Evolutionary conservation across 2,329 filamentous ascomycete genomes (phyloP).

Genomic region (Alternaria infectoria): DNA sequence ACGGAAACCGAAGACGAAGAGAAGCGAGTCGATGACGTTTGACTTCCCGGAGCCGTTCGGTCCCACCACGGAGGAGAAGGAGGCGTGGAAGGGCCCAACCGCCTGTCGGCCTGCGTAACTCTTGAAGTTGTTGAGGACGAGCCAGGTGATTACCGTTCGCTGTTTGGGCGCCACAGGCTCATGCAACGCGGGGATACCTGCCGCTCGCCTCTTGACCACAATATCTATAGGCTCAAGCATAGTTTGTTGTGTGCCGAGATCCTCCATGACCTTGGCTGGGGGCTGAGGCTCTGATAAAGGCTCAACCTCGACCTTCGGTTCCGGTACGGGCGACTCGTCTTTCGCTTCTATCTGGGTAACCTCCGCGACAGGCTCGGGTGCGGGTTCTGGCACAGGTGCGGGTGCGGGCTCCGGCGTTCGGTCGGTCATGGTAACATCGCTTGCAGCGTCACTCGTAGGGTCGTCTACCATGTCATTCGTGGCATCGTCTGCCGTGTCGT

Average conservation of each 20-base stretch:
- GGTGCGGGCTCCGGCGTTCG: constrained; percentile 38
- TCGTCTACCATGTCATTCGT: constrained; percentile 64
- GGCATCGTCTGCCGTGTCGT: constrained; percentile 41
- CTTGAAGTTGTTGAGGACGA: constrained; percentile 97
- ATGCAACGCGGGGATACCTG: constrained; percentile 65
- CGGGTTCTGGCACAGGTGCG: constrained; percentile 43
- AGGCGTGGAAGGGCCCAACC: constrained; percentile 94
- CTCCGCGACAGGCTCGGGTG: constrained; percentile 62
- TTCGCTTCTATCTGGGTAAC: constrained; percentile 75
- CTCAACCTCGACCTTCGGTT: constrained; percentile 31
- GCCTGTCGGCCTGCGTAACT: constrained; percentile 95
- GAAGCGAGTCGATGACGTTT: constrained; percentile 95
- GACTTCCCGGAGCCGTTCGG: constrained; percentile 98
- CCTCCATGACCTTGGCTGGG: constrained; percentile 60
- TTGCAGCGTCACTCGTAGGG: constrained; percentile 67
- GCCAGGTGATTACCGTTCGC: constrained; percentile 89
- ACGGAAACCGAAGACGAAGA: constrained; percentile 99
- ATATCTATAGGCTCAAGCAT: constrained; percentile 91
- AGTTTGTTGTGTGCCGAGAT: constrained; percentile 77
- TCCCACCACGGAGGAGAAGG: constrained; percentile 96
- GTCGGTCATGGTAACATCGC: constrained; percentile 66
- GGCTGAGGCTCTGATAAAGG: constrained; percentile 49
- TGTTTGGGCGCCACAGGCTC: constrained; percentile 80
- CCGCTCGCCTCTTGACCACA: constrained; percentile 81
- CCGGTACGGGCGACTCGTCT: constrained; percentile 48